phyloP scores from a whole-genome alignment of 768 basidiomycete genomes.

The Amanita thiersii region DNA sequence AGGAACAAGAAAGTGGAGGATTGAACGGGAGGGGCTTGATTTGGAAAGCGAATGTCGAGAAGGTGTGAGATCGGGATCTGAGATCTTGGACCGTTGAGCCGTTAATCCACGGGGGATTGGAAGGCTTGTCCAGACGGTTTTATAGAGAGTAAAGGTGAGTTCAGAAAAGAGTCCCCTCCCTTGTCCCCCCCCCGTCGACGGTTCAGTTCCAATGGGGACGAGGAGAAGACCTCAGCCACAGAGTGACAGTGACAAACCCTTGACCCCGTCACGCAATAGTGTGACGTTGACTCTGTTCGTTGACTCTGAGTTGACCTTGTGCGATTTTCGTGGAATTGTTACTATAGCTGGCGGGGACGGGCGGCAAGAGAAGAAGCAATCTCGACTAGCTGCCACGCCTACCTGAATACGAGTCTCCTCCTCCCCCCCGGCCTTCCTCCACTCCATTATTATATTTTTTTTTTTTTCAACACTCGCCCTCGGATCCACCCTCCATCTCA shows the following conservation, averaged over 20 bases:
- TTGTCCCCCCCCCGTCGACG: slow-evolving; percentile 1
- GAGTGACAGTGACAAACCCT: slow-evolving; percentile 10
- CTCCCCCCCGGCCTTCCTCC: background rate
- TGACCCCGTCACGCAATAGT: slow-evolving; percentile 10
- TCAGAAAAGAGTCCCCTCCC: background rate
- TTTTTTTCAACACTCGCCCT: slow-evolving; percentile 1
- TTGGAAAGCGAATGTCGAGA: slow-evolving; percentile 10
- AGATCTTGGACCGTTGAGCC: slow-evolving; percentile 8
- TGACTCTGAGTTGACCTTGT: slow-evolving; percentile 9
- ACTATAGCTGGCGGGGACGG: slow-evolving; percentile 10
- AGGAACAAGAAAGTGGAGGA: slow-evolving; percentile 15
- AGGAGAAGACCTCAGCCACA: slow-evolving; percentile 2
- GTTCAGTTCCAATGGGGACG: slow-evolving; percentile 1
- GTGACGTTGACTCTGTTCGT: slow-evolving; percentile 10
- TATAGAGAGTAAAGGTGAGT: background rate
- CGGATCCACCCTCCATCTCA: background rate
- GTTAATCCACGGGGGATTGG: slow-evolving; percentile 6
- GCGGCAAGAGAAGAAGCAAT: slow-evolving; percentile 7
- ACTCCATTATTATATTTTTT: background rate
- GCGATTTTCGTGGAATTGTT: slow-evolving; percentile 10
- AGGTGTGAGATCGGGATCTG: slow-evolving; percentile 10
- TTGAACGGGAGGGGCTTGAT: slow-evolving; percentile 11
- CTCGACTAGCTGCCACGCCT: background rate
- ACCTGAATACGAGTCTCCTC: too few species aligned
- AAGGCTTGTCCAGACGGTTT: slow-evolving; percentile 1